These are phyloP conservation scores for Gnetum montanum DNA, from an alignment of 75 land plant genomes.

Conservation along the genomic window DNA sequence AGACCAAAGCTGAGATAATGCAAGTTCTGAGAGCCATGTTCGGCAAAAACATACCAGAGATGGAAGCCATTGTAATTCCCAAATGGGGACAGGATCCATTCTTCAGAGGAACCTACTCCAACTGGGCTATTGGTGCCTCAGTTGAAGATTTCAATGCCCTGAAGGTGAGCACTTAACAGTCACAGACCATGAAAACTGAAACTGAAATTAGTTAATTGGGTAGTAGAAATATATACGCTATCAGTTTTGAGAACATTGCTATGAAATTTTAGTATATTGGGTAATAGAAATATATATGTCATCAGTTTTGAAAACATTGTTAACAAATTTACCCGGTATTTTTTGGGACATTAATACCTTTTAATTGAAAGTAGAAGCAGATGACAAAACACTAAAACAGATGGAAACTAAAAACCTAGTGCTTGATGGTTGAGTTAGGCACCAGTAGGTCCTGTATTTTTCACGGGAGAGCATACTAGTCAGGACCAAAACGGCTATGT, in stretches of 20 bases:
- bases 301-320: too few relatives aligned
- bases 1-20: conserved; percentile 47
- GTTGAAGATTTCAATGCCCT: neutral
- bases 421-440: conserved; percentile 18
- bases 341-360: too few relatives aligned
- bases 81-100: conserved; percentile 40
- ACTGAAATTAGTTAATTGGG: too few relatives aligned
- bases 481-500: conserved; percentile 54
- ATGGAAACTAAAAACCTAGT: neutral
- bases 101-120: conserved; percentile 40
- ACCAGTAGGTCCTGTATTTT: conserved; percentile 43
- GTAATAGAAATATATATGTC: too few relatives aligned
- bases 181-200: too few relatives aligned
- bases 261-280: too few relatives aligned
- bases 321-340: too few relatives aligned
- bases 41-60: conserved; percentile 40
- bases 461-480: conserved; percentile 61
- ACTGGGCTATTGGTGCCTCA: conserved; percentile 39
- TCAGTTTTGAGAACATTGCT: too few relatives aligned
- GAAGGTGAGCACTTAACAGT: neutral
- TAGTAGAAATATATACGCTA: too few relatives aligned
- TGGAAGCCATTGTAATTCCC: conserved; percentile 45
- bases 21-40: conserved; percentile 47
- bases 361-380: too few relatives aligned
- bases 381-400: too few relatives aligned